These are phyloP conservation scores for Populus trichocarpa DNA, from an alignment of 441 rosid species.

Conservation along the genomic window DNA sequence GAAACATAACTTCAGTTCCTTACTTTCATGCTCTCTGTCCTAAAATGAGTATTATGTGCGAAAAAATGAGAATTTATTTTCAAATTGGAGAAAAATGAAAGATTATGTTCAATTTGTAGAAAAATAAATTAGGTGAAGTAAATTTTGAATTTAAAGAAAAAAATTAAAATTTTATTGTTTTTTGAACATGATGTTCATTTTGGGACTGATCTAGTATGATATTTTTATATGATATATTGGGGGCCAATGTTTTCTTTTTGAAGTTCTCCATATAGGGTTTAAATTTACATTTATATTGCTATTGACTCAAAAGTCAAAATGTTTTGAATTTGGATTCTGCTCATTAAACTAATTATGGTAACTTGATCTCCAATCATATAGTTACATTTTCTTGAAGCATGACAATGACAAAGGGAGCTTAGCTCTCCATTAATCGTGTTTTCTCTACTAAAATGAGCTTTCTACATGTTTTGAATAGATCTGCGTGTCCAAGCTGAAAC, in stretches of 20 bases:
- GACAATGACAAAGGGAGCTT: not conserved
- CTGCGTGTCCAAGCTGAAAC: constrained; percentile 73
- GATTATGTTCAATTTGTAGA: not conserved
- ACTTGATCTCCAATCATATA: not conserved
- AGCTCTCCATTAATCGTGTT: not conserved
- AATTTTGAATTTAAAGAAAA: not conserved
- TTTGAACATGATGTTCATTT: not conserved
- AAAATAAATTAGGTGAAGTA: not conserved
- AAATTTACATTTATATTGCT: not conserved
- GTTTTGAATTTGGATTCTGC: not conserved
- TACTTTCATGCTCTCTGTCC: not conserved
- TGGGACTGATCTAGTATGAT: not conserved
- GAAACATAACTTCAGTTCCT: not conserved
- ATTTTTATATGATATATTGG: not conserved
- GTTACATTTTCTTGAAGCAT: constrained; percentile 7
- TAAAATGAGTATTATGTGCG: not conserved
- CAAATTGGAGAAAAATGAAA: not conserved
- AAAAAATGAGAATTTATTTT: not conserved
- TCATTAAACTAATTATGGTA: not conserved
- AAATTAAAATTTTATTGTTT: no score
- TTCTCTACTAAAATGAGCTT: not conserved
- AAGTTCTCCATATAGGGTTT: not conserved
- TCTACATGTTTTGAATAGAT: constrained; percentile 39
- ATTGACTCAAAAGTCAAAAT: not conserved
- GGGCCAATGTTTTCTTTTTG: not conserved